Conservation (phyloP, 2,329 filamentous ascomycete species). For the Alternaria arbusti region DNA sequence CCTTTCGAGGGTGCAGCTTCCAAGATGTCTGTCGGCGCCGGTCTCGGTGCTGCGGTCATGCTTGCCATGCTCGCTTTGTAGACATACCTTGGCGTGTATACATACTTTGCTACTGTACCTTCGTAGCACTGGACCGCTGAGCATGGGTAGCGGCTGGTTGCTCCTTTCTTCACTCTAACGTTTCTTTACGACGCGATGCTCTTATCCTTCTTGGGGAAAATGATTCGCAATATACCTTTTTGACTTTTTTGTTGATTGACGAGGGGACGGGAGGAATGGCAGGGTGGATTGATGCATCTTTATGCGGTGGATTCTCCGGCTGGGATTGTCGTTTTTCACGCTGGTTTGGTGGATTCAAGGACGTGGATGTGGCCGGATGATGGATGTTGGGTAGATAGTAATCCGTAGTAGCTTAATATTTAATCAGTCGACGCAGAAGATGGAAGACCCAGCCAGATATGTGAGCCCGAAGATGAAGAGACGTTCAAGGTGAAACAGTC, state of each 20-base stretch:
- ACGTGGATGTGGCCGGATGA: background rate
- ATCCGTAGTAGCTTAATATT: constrained; percentile 5
- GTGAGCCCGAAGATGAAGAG: background rate
- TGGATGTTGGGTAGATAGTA: constrained; percentile 3
- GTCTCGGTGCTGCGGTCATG: constrained; percentile 51
- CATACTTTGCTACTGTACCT: background rate
- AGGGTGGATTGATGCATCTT: constrained; percentile 1
- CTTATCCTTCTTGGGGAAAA: constrained; percentile 30
- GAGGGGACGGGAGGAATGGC: constrained; percentile 10
- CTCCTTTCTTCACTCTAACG: constrained; percentile 13
- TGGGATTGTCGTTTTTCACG: constrained; percentile 24
- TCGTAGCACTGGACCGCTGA: background rate
- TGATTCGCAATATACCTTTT: constrained; percentile 27
- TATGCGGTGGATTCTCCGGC: constrained; percentile 11
- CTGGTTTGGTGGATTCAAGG: constrained; percentile 8
- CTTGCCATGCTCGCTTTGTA: constrained; percentile 54
- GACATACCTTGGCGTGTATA: background rate
- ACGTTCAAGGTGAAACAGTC: background rate
- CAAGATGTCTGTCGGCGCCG: constrained; percentile 45
- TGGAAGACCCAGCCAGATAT: background rate
- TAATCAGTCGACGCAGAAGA: constrained; percentile 1
- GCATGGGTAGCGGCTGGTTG: constrained; percentile 3
- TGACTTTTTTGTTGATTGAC: constrained; percentile 2
- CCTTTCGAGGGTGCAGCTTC: constrained; percentile 38
- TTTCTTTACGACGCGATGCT: constrained; percentile 44